A percentile compares a stretch with the other conserved stretches of the same genome.
Evolutionary conservation across 768 basidiomycete genomes (phyloP).

Genomic region (Strobilomyces dryophilus): DNA sequence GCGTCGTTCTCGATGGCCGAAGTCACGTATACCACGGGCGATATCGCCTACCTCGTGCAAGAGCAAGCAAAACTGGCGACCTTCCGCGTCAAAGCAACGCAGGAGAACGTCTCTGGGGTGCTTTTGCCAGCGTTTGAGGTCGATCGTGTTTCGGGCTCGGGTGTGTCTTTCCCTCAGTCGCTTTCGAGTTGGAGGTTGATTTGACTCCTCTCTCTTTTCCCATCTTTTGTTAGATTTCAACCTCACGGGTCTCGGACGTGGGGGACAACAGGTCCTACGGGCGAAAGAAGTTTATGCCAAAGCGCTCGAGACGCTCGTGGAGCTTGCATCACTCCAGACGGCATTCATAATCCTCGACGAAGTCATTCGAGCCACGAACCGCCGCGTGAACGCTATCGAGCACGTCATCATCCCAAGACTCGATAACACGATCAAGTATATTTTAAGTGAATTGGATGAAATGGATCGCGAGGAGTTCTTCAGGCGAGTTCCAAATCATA

Average conservation of each 20-base stretch:
- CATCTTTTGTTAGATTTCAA: slow-evolving; percentile 71
- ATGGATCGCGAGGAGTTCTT: slow-evolving; percentile 98
- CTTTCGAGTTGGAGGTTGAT: neutral
- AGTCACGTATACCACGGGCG: slow-evolving; percentile 96
- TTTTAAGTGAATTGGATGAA: slow-evolving; percentile 95
- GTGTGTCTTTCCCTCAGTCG: slow-evolving; percentile 35
- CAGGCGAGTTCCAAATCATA: slow-evolving; percentile 44
- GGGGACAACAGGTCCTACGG: slow-evolving; percentile 92
- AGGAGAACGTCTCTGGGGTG: slow-evolving; percentile 98
- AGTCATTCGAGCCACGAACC: slow-evolving; percentile 98
- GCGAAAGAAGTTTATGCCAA: slow-evolving; percentile 98
- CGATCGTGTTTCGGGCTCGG: slow-evolving; percentile 80
- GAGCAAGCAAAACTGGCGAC: slow-evolving; percentile 89
- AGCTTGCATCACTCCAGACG: slow-evolving; percentile 94
- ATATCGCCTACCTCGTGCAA: slow-evolving; percentile 97
- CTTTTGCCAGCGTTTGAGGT: slow-evolving; percentile 94
- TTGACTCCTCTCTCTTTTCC: neutral
- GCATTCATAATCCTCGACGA: slow-evolving; percentile 99
- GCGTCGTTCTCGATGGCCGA: slow-evolving; percentile 99
- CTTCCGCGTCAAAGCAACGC: slow-evolving; percentile 90
- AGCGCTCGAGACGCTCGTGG: slow-evolving; percentile 94
- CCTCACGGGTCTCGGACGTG: slow-evolving; percentile 92
- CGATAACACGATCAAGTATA: slow-evolving; percentile 98
- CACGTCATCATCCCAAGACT: slow-evolving; percentile 93
- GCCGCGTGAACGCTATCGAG: slow-evolving; percentile 97